Percentiles rank a stretch among this genome's conserved stretches.
Conservation (phyloP, 2,329 filamentous ascomycete species). For the Aspergillus phoenicis region DNA sequence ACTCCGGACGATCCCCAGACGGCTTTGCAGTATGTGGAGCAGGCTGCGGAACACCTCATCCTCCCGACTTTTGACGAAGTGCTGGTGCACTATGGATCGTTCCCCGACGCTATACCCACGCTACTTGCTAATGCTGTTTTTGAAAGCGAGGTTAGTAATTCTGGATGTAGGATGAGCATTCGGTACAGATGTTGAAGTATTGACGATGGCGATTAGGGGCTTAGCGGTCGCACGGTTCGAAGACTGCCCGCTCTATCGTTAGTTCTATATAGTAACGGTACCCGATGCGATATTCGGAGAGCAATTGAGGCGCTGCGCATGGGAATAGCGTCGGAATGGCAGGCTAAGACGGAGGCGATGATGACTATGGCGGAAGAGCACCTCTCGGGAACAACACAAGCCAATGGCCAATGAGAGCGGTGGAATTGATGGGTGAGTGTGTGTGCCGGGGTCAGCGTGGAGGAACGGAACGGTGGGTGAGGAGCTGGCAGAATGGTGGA, state of each 20-base stretch:
- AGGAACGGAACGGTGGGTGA: not conserved
- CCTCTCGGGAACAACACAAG: not conserved
- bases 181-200: not conserved
- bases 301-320: conserved; percentile 42
- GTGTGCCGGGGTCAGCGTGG: not conserved
- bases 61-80: conserved; percentile 34
- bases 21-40: conserved; percentile 33
- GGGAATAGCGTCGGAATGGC: conserved; percentile 39
- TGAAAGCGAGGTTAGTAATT: conserved; percentile 31
- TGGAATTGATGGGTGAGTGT: not conserved
- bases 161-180: not conserved
- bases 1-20: conserved; percentile 27
- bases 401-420: conserved; percentile 7
- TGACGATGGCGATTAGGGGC: conserved; percentile 26
- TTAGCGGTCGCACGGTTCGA: conserved; percentile 48
- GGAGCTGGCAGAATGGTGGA: too few relatives aligned
- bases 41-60: conserved; percentile 23
- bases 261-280: conserved; percentile 42
- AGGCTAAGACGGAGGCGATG: conserved; percentile 21
- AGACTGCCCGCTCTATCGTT: conserved; percentile 46
- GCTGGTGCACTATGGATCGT: conserved; percentile 33
- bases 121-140: conserved; percentile 32
- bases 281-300: conserved; percentile 38
- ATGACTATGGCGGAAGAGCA: not conserved
- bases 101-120: conserved; percentile 31